These are phyloP conservation scores for Penicillium sp. DNA, from an alignment of 2,329 filamentous ascomycete species.

Conservation along the genomic window DNA sequence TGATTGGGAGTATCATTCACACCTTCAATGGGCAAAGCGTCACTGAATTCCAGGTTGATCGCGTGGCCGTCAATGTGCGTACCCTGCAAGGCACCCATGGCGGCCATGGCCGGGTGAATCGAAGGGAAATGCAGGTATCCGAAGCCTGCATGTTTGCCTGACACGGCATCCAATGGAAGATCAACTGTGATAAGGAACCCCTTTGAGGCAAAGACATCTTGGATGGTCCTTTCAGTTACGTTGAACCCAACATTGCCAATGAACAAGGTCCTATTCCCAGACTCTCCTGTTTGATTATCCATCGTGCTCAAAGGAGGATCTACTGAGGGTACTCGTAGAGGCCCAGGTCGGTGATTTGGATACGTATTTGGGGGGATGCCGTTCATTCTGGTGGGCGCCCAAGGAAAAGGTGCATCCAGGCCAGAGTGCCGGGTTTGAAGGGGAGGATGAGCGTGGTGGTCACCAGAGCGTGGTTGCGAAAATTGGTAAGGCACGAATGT, in stretches of 20 bases:
- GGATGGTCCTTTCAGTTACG: constrained; percentile 37
- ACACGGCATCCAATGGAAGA: constrained; percentile 34
- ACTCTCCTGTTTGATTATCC: background rate
- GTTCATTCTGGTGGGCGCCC: background rate
- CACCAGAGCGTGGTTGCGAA: background rate
- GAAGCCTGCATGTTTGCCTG: constrained; percentile 41
- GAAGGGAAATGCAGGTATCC: constrained; percentile 41
- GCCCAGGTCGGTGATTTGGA: background rate
- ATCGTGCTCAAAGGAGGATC: background rate
- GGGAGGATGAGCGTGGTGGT: background rate
- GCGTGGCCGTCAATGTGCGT: constrained; percentile 39
- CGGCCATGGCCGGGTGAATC: constrained; percentile 35
- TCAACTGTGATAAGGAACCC: constrained; percentile 39
- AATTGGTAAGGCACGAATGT: background rate
- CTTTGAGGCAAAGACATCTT: constrained; percentile 38
- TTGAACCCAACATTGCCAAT: constrained; percentile 43
- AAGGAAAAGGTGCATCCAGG: background rate
- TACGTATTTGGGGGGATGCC: background rate
- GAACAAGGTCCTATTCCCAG: constrained; percentile 31
- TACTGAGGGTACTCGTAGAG: background rate
- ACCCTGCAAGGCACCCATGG: constrained; percentile 38
- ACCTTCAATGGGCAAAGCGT: constrained; percentile 26
- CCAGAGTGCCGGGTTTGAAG: background rate
- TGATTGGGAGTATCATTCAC: background rate
- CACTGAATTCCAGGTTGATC: constrained; percentile 42